Conservation (phyloP, 208 protist genomes). For the Acanthamoeba royreba region DNA sequence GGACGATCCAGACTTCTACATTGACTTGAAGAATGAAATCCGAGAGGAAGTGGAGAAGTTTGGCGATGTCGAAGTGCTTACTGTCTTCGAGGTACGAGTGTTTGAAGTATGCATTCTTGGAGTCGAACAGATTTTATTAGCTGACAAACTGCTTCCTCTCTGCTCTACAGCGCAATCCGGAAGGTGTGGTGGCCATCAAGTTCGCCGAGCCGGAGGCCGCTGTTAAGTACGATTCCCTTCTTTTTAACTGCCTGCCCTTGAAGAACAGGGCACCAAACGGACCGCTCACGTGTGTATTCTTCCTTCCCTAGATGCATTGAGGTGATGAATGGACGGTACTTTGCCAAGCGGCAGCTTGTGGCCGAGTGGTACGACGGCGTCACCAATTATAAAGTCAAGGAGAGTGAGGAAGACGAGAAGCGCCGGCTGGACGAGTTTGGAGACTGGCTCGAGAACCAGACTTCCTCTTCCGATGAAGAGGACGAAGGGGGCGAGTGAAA, state of each 20-base stretch:
- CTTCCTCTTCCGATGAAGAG: neutral
- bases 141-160: neutral
- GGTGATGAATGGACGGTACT: slow-evolving; percentile 34
- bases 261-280: neutral
- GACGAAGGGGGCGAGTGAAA: neutral
- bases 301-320: neutral
- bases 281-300: neutral
- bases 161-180: neutral
- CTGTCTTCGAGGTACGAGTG: slow-evolving; percentile 19
- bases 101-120: neutral
- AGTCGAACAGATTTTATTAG: neutral
- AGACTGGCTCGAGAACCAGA: slow-evolving; percentile 49
- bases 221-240: neutral
- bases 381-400: slow-evolving; percentile 43
- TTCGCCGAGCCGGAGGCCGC: neutral
- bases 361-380: slow-evolving; percentile 46
- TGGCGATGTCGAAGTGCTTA: slow-evolving; percentile 25
- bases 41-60: slow-evolving; percentile 40
- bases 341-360: neutral
- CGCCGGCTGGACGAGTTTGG: neutral
- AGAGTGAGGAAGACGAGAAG: slow-evolving; percentile 29
- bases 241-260: neutral
- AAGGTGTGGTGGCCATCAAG: slow-evolving; percentile 46
- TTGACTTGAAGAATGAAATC: neutral
- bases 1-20: slow-evolving; percentile 11